A percentile compares a stretch with the other conserved stretches of the same genome.
Evolutionary conservation across 225 moss, liverwort and hornwort species (phyloP).

Genomic region (Asterella californica): DNA sequence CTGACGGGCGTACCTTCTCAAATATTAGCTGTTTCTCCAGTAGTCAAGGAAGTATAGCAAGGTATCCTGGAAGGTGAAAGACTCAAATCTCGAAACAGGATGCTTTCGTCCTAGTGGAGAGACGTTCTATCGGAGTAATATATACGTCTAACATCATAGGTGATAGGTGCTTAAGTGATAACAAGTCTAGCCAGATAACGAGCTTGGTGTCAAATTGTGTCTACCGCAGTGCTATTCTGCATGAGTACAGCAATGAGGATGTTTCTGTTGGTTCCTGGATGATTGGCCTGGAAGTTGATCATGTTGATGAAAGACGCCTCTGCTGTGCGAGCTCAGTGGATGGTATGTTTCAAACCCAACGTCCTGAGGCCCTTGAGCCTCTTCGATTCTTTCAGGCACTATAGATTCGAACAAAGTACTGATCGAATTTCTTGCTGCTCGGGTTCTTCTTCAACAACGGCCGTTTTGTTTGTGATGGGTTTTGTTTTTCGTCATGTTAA

Average conservation of each 20-base stretch:
- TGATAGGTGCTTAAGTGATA: not conserved
- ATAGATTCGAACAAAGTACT: not conserved
- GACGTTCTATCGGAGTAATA: not conserved
- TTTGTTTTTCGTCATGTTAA: not conserved
- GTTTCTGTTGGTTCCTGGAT: conserved; percentile 93
- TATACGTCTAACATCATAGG: not conserved
- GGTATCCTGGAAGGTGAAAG: not conserved
- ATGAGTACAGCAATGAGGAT: conserved; percentile 94
- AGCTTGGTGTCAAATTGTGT: not conserved
- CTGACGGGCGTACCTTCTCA: not conserved
- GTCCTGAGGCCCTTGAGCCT: not conserved
- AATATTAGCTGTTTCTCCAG: not conserved
- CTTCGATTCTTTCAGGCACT: not conserved
- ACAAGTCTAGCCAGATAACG: not conserved
- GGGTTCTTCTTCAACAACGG: not conserved
- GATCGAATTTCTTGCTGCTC: not conserved
- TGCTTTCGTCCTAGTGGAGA: not conserved
- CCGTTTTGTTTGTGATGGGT: not conserved
- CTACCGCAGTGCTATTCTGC: conserved; percentile 63
- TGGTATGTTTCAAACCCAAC: conserved; percentile 39
- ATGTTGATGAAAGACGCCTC: conserved; percentile 79
- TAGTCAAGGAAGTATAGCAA: not conserved
- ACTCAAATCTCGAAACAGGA: not conserved
- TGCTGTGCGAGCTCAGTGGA: conserved; percentile 66
- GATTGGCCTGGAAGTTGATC: conserved; percentile 79